These are phyloP conservation scores for Malus hybrid DNA, from an alignment of 331 rosid species.

Conservation along the genomic window DNA sequence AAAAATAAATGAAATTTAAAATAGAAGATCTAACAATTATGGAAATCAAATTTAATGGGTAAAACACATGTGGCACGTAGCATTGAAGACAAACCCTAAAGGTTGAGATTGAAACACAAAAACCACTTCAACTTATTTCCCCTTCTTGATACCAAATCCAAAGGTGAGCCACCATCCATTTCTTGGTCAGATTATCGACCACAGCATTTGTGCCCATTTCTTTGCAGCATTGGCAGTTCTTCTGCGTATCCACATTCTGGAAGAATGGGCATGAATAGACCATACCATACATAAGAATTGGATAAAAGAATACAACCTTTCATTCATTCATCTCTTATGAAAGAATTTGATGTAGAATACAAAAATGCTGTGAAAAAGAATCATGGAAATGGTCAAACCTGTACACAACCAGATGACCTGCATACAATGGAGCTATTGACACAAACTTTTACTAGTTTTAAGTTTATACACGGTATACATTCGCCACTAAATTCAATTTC, in stretches of 20 bases:
- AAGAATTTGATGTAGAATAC: constrained; percentile 19
- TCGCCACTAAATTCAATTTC: constrained; percentile 14
- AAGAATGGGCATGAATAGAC: not conserved
- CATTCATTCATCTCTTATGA: constrained; percentile 31
- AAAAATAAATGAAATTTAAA: no score
- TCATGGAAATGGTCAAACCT: not conserved
- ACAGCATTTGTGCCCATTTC: not conserved
- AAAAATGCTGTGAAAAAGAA: constrained; percentile 8
- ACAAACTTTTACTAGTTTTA: constrained; percentile 4
- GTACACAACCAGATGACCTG: constrained; percentile 6
- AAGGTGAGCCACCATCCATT: not conserved
- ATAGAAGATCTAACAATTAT: no score
- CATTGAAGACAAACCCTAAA: not conserved
- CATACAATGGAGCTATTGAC: constrained; percentile 20
- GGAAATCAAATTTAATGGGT: no score
- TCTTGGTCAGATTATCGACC: not conserved
- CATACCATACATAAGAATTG: not conserved
- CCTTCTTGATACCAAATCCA: not conserved
- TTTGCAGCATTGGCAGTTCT: not conserved
- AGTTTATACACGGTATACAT: constrained; percentile 6
- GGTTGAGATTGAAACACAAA: not conserved
- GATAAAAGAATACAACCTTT: constrained; percentile 44
- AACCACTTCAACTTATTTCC: not conserved
- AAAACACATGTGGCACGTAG: no score
- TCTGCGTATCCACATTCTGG: not conserved